phyloP scores from a whole-genome alignment of 331 rosid genomes.

The Quercus lobata region DNA sequence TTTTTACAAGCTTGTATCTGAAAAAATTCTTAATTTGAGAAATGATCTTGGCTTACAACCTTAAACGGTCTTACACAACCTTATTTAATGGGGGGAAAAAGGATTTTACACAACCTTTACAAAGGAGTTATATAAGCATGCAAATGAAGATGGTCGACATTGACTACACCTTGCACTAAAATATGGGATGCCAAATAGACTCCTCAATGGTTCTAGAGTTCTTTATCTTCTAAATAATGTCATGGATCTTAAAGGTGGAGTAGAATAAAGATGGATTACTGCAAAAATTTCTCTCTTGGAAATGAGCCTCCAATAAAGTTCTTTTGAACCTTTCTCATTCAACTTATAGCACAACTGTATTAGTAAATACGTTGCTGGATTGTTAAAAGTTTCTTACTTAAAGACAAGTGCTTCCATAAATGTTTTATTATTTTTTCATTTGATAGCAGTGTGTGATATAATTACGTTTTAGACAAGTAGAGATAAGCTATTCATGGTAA shows the following conservation, averaged over 20 bases:
- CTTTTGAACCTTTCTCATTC: neutral
- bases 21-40: neutral
- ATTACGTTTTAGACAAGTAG: neutral
- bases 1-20: neutral
- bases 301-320: neutral
- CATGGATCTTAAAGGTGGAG: neutral
- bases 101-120: neutral
- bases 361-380: neutral
- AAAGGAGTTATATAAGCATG: neutral
- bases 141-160: neutral
- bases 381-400: neutral
- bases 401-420: neutral
- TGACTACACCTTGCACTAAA: too few species aligned
- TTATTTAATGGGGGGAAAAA: neutral
- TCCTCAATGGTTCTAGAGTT: neutral
- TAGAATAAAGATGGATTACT: neutral
- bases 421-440: neutral
- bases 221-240: neutral
- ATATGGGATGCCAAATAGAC: neutral
- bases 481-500: neutral
- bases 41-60: neutral
- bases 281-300: neutral
- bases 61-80: neutral
- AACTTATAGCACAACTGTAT: neutral
- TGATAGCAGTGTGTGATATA: neutral